Evolutionary conservation across 2,329 filamentous ascomycete species (phyloP).

Genomic region (Penicillium fuscoglaucum): DNA sequence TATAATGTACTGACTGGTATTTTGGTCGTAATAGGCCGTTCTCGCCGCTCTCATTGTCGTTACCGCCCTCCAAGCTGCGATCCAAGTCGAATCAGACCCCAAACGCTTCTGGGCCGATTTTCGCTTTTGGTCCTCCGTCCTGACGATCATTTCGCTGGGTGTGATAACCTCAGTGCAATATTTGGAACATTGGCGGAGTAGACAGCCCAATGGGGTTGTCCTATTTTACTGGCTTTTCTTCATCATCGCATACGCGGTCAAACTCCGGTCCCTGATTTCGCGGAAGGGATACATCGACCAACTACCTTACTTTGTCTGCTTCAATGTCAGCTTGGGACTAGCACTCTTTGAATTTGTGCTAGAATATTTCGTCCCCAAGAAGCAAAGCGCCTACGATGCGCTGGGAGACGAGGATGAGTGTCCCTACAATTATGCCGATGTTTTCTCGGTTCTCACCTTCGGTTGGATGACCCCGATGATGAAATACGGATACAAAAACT

Average conservation of each 20-base stretch:
- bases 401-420: constrained; percentile 67
- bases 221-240: constrained; percentile 92
- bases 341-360: constrained; percentile 70
- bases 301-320: constrained; percentile 74
- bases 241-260: constrained; percentile 73
- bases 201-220: constrained; percentile 82
- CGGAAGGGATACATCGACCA: constrained; percentile 69
- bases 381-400: constrained; percentile 66
- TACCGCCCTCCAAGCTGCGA: constrained; percentile 68
- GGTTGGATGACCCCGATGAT: constrained; percentile 99
- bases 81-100: constrained; percentile 72
- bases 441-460: constrained; percentile 93
- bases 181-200: constrained; percentile 77
- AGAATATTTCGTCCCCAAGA: constrained; percentile 87
- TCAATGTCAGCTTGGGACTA: constrained; percentile 70
- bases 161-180: constrained; percentile 81
- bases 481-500: constrained; percentile 89
- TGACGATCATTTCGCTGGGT: constrained; percentile 69
- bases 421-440: constrained; percentile 80
- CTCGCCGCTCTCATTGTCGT: constrained; percentile 68
- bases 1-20: background rate
- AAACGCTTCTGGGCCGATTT: constrained; percentile 77
- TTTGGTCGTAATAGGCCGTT: constrained; percentile 51
- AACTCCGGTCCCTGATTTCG: constrained; percentile 80
- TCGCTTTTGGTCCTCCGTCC: constrained; percentile 76